Conservation (phyloP, 345 rosid species). For the Mallotus nudiflorus region DNA sequence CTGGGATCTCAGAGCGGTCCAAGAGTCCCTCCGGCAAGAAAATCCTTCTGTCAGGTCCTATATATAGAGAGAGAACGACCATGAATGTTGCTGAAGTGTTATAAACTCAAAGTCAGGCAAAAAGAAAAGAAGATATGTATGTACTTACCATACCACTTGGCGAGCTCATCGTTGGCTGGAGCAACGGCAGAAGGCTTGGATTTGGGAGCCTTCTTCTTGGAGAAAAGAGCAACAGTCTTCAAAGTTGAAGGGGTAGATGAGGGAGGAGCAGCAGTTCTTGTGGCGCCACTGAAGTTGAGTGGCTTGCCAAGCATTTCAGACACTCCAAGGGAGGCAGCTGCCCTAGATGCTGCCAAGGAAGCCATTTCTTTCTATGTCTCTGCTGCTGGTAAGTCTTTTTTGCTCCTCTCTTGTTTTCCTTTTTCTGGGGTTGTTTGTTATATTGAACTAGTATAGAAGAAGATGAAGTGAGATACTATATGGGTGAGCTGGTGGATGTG, state of each 20-base stretch:
- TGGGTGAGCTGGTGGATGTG: constrained; percentile 58
- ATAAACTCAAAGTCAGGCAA: neutral
- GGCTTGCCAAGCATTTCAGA: constrained; percentile 78
- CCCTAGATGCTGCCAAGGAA: constrained; percentile 51
- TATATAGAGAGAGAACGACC: constrained; percentile 30
- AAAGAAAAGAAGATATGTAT: constrained; percentile 11
- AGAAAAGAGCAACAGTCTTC: constrained; percentile 82
- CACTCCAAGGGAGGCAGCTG: constrained; percentile 78
- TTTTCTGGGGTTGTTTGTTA: too few species aligned
- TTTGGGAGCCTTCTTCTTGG: constrained; percentile 72
- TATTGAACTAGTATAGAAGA: neutral
- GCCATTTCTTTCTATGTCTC: constrained; percentile 34
- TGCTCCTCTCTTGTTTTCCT: too few species aligned
- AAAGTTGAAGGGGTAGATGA: constrained; percentile 58
- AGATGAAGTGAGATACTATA: constrained; percentile 37
- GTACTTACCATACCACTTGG: constrained; percentile 97
- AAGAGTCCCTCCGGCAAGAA: constrained; percentile 93
- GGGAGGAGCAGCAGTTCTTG: constrained; percentile 53
- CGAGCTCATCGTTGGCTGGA: constrained; percentile 64
- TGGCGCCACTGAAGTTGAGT: constrained; percentile 53
- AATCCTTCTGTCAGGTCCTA: constrained; percentile 97
- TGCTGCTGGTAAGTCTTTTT: neutral
- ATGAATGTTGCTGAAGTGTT: neutral
- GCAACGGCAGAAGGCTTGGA: constrained; percentile 54
- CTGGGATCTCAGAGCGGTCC: constrained; percentile 95